Conservation (phyloP, 108 stramenopile genomes). For the Seminavis robusta region DNA sequence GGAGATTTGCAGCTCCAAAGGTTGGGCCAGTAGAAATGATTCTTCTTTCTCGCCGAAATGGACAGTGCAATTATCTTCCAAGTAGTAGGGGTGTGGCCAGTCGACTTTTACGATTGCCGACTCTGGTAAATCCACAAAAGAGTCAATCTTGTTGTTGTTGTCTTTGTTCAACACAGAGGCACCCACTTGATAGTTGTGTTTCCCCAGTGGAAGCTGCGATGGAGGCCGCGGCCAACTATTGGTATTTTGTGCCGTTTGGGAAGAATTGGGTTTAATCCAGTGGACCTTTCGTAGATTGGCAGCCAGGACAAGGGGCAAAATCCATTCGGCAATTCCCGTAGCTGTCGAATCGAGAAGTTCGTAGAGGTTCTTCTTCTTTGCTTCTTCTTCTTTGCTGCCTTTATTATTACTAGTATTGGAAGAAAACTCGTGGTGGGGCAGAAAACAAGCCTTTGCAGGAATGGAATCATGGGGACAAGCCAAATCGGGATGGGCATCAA, state of each 20-base stretch:
- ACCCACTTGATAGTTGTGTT: conserved; percentile 37
- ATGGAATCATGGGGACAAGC: conserved; percentile 32
- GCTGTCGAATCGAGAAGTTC: conserved; percentile 42
- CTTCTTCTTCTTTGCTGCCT: background rate
- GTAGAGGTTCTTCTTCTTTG: conserved; percentile 33
- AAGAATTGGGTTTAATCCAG: conserved; percentile 41
- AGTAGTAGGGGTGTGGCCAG: conserved; percentile 42
- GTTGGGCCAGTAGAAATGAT: conserved; percentile 25
- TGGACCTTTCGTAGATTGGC: conserved; percentile 23
- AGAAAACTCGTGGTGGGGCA: conserved; percentile 7
- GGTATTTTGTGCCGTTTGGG: no score
- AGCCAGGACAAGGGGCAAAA: conserved; percentile 53
- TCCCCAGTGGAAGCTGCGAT: conserved; percentile 31
- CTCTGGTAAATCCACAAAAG: conserved; percentile 41
- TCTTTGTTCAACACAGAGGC: background rate
- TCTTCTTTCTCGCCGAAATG: conserved; percentile 20
- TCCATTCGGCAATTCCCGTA: conserved; percentile 65
- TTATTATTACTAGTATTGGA: background rate
- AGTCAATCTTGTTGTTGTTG: background rate
- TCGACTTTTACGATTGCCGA: conserved; percentile 33
- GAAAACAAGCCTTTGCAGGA: conserved; percentile 45
- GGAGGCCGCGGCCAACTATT: no score
- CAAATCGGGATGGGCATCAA: conserved; percentile 65
- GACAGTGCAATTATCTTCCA: conserved; percentile 29
- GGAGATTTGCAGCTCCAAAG: conserved; percentile 24